Conservation (phyloP, 1,139 yeast genomes). For the Debaryomyces sp. region DNA sequence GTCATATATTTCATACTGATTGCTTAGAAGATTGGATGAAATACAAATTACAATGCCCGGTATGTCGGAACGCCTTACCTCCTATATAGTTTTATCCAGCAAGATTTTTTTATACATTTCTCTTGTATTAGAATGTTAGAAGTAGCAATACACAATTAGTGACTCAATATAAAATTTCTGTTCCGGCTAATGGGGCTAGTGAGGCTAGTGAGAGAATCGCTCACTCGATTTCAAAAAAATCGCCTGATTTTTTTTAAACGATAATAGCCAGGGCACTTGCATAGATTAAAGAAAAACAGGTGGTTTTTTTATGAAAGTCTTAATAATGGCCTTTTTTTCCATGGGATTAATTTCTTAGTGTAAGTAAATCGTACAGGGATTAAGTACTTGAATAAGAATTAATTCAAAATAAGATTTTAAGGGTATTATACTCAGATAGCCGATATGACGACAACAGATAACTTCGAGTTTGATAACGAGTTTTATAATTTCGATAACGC, state of each 20-base stretch:
- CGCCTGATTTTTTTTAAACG: conserved; percentile 6
- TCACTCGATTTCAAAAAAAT: conserved; percentile 3
- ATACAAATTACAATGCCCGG: conserved; percentile 90
- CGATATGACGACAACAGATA: conserved; percentile 18
- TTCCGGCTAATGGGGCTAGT: neutral
- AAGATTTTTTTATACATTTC: neutral
- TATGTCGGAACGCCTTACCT: conserved; percentile 83
- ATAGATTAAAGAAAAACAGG: conserved; percentile 1
- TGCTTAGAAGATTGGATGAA: conserved; percentile 95
- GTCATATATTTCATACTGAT: conserved; percentile 83
- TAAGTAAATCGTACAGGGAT: neutral
- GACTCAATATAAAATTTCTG: neutral
- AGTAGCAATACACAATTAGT: neutral
- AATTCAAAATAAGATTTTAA: neutral
- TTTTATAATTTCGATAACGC: conserved; percentile 38
- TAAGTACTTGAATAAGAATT: neutral
- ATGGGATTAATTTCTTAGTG: neutral
- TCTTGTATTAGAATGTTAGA: neutral
- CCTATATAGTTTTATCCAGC: conserved; percentile 39
- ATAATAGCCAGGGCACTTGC: conserved; percentile 1
- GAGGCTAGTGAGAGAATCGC: neutral
- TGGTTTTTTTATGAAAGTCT: neutral
- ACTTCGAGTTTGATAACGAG: conserved; percentile 18
- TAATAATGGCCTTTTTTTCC: conserved; percentile 4
- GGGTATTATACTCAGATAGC: neutral